Base-by-base conservation (phyloP, 805 yeast genomes). In the Yamadazyma tumulicola region DNA sequence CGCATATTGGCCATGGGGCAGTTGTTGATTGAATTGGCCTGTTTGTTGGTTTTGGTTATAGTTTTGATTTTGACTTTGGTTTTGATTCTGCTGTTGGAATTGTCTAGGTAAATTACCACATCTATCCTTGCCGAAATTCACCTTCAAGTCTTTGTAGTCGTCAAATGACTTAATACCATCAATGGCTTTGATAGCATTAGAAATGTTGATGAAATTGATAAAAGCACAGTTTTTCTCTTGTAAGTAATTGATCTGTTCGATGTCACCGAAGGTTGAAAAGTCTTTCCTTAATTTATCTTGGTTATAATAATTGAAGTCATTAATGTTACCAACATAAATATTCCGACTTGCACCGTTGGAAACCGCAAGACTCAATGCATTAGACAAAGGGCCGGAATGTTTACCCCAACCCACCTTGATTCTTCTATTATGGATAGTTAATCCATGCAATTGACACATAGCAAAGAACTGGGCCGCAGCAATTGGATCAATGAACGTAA, bases 401-500 rank as follows among this genome's bases (percentile, higher is more conserved):
- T 87, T 89, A 30, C 97, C 98, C 97, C 98, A 91, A 14, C 97
- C 96, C 37, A 91, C 88, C 57, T 85, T 86, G 46, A 91, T 82
- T 51, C 89, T 75, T 51, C 94, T 74, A 55, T 81, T 82, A 54
- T 85, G 95, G 41, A 91, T 83, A 13, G 88, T 76, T 41, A 91
- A 68, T 1, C 96, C 96, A 53, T 88, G 94, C 44, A 88, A 67
- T 52, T 87, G 88, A 46, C 95, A 81, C 85, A 86, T 81, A 6
- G 97, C 97, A 60, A 82, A 91, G 57, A 91, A 91, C 61, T 91
- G 97, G 1, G 96, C 96, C 1, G 97, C 97, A 2, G 97, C 95
- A 34, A 91, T 84, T 18, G 97, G 96, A 55, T 93, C 97, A 45
- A 91, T 81, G 56, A 93, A 91, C 10, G 97, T 91, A 34, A 93